These are phyloP conservation scores for Diplocarpon rosae DNA, from an alignment of 2,329 filamentous ascomycete genomes.

Conservation along the genomic window DNA sequence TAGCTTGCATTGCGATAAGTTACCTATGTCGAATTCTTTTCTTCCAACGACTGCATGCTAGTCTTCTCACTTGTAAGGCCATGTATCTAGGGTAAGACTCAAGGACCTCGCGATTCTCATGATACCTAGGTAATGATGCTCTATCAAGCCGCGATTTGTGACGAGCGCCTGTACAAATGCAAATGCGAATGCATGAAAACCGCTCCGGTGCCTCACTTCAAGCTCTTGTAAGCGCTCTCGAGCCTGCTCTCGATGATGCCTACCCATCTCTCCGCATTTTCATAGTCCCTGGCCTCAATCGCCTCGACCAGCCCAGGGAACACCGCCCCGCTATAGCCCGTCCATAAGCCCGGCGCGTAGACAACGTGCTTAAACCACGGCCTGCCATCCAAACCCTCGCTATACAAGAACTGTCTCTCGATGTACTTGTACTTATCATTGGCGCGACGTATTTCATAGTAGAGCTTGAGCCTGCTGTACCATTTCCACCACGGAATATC, in stretches of 20 bases:
- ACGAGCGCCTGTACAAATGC: no score
- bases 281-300: conserved; percentile 47
- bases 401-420: conserved; percentile 70
- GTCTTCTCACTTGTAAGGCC: no score
- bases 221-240: conserved; percentile 33
- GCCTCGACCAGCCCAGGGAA: conserved; percentile 53
- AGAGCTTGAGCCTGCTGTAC: conserved; percentile 54
- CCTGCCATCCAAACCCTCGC: conserved; percentile 65
- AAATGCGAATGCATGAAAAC: no score
- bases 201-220: conserved; percentile 16
- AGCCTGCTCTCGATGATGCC: conserved; percentile 45
- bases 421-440: conserved; percentile 79
- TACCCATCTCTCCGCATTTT: conserved; percentile 47
- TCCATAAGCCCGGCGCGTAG: conserved; percentile 86
- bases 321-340: conserved; percentile 70
- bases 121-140: no score
- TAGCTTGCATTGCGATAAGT: no score
- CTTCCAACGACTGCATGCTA: no score
- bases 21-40: no score
- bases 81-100: no score
- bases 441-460: conserved; percentile 49
- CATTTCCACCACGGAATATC: conserved; percentile 70
- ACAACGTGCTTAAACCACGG: conserved; percentile 93
- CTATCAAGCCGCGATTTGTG: no score
- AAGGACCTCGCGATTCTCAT: no score